Evolutionary conservation across 179 eudicot species (phyloP), one percentile per base, ranked within the genome.

Genomic region (Carnegiea gigantea): DNA sequence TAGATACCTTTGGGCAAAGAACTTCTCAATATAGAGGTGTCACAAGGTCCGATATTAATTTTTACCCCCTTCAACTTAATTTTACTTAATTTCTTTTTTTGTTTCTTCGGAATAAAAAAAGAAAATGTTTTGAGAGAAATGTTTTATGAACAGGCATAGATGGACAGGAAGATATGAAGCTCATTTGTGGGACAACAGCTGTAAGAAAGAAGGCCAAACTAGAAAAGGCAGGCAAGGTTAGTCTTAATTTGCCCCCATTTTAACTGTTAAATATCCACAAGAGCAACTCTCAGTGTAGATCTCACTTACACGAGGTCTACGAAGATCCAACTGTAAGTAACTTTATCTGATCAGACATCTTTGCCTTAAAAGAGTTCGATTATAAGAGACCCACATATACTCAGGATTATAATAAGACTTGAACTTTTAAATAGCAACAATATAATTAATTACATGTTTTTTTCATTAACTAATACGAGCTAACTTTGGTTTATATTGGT

Each of bases 111-210:
- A 33, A 33, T 33, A 33, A 33, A 33, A 33, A 49, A 4, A 49
- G 10, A 49, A 49, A 49, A 49, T 49, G 4, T 51, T 0, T 70
- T 70, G 44, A 7, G 49, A 46, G 40, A 60, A 20, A 30, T 73
- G 43, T 70, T 40, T 48, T 51, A 62, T 68, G 82, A 33, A 43
- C 83, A 91, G 95, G 89, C 95, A 90, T 88, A 89, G 93, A 82
- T 90, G 95, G 95, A 91, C 95, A 12, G 95, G 95, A 28, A 86
- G 95, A 84, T 91, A 91, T 86, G 95, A 91, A 86, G 95, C 95
- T 48, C 95, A 91, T 81, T 81, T 91, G 79, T 91, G 95, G 95
- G 95, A 92, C 74, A 91, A 91, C 68, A 91, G 90, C 79, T 90
- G 93, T 80, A 92, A 90, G 83, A 92, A 88, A 86, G 95, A 92